phyloP scores from a whole-genome alignment of 164 flowering plant species.

The Cinnamomum chago region DNA sequence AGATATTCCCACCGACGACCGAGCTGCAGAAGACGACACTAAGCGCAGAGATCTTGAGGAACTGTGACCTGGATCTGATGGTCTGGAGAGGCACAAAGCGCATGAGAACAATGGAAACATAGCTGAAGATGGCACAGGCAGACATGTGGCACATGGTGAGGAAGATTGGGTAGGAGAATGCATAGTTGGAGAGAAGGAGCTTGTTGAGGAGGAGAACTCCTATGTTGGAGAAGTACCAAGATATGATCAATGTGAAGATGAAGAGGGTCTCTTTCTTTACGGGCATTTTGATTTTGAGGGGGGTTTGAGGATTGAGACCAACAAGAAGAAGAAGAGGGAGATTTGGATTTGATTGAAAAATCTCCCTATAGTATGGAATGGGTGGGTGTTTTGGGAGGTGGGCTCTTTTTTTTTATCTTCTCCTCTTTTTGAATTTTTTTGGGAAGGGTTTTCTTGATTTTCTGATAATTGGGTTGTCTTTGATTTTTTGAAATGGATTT shows the following conservation, averaged over 20 bases:
- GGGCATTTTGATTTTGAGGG: slow-evolving; percentile 3
- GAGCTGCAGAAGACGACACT: slow-evolving; percentile 68
- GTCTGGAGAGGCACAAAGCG: slow-evolving; percentile 57
- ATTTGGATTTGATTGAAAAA: slow-evolving; percentile 3
- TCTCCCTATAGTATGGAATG: neutral
- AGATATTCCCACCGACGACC: slow-evolving; percentile 75
- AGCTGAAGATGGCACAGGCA: slow-evolving; percentile 70
- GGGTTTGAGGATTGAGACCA: neutral
- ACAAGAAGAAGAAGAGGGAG: neutral
- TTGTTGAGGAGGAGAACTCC: slow-evolving; percentile 77
- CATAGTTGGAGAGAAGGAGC: slow-evolving; percentile 59
- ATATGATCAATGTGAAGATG: slow-evolving; percentile 40
- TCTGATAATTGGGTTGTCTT: too few species aligned
- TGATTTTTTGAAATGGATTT: too few species aligned
- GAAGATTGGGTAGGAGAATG: slow-evolving; percentile 70
- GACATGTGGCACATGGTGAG: slow-evolving; percentile 88
- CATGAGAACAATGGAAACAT: slow-evolving; percentile 50
- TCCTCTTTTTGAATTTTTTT: too few species aligned
- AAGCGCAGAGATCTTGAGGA: slow-evolving; percentile 52
- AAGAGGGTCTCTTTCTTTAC: slow-evolving; percentile 30
- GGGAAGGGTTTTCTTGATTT: too few species aligned
- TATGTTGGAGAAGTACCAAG: slow-evolving; percentile 77
- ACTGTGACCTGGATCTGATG: slow-evolving; percentile 52
- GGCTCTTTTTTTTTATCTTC: too few species aligned
- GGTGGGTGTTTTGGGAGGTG: too few species aligned